Evolutionary conservation across 768 basidiomycete species (phyloP).

Genomic region (Termitomyces sp.): DNA sequence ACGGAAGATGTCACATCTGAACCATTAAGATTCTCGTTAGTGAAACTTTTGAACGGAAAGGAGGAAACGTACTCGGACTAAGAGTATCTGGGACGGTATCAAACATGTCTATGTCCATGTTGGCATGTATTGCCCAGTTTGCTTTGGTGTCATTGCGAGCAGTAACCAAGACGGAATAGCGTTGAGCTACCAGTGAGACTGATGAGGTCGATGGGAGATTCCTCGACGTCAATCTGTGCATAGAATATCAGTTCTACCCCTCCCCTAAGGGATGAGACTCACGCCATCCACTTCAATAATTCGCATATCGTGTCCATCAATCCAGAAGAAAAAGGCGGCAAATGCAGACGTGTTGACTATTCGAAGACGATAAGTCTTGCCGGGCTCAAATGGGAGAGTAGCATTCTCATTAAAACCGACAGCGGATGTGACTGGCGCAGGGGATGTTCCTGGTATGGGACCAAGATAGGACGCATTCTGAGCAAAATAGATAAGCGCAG

Average conservation of each 20-base stretch:
- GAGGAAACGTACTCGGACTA: constrained; percentile 55
- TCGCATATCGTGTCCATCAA: constrained; percentile 82
- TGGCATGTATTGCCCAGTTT: constrained; percentile 89
- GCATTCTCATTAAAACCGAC: constrained; percentile 89
- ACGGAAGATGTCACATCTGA: constrained; percentile 81
- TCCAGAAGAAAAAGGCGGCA: constrained; percentile 78
- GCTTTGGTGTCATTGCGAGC: constrained; percentile 79
- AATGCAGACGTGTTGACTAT: constrained; percentile 82
- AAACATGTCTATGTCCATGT: constrained; percentile 91
- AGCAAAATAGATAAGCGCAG: constrained; percentile 79
- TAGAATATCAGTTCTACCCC: neutral
- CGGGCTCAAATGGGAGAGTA: constrained; percentile 76
- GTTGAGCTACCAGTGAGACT: constrained; percentile 81
- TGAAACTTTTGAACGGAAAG: neutral
- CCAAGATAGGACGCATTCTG: constrained; percentile 69
- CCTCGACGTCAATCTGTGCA: constrained; percentile 67
- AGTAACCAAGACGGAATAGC: constrained; percentile 89
- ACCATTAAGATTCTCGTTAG: neutral
- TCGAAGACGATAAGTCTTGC: constrained; percentile 87
- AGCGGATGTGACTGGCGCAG: constrained; percentile 43
- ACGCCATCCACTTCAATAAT: constrained; percentile 85
- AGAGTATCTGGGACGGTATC: constrained; percentile 70
- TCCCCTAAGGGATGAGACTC: constrained; percentile 18
- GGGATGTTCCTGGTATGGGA: constrained; percentile 45
- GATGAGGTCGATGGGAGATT: constrained; percentile 66